These are phyloP conservation scores for Catharanthus roseus DNA, from an alignment of 257 asterid genomes.

Conservation along the genomic window DNA sequence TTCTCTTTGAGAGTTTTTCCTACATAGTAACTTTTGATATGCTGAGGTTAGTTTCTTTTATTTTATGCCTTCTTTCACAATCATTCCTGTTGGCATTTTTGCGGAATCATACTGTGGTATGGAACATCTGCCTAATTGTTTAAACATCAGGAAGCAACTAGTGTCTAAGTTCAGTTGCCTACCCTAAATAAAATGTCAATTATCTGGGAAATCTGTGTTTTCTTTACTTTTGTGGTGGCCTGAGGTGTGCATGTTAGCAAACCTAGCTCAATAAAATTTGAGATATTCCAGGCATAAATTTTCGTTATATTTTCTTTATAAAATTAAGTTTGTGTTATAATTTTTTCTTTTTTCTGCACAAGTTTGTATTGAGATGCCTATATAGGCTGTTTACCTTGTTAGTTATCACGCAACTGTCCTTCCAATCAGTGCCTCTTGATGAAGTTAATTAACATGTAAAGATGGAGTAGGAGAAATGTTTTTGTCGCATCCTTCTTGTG, in stretches of 20 bases:
- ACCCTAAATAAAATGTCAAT: background rate
- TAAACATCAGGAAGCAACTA: background rate
- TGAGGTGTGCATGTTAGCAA: background rate
- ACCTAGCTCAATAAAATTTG: background rate
- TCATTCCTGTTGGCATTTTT: background rate
- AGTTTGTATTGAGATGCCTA: background rate
- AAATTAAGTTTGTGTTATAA: background rate
- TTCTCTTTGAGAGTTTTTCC: background rate
- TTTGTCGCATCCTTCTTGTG: background rate
- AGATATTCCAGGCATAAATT: background rate
- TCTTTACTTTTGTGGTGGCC: background rate
- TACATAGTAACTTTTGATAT: background rate
- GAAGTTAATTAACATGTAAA: background rate
- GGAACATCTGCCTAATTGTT: background rate
- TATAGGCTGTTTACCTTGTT: background rate
- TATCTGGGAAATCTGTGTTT: background rate
- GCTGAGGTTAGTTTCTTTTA: background rate
- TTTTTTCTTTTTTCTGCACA: background rate
- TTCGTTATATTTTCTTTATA: background rate
- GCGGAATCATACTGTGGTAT: background rate
- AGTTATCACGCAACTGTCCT: background rate
- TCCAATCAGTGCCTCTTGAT: background rate
- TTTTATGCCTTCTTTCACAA: background rate
- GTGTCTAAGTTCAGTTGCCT: background rate
- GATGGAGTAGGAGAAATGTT: background rate